These are phyloP conservation scores for Boletellus ananiceps DNA, from an alignment of 768 basidiomycete genomes.

Conservation along the genomic window DNA sequence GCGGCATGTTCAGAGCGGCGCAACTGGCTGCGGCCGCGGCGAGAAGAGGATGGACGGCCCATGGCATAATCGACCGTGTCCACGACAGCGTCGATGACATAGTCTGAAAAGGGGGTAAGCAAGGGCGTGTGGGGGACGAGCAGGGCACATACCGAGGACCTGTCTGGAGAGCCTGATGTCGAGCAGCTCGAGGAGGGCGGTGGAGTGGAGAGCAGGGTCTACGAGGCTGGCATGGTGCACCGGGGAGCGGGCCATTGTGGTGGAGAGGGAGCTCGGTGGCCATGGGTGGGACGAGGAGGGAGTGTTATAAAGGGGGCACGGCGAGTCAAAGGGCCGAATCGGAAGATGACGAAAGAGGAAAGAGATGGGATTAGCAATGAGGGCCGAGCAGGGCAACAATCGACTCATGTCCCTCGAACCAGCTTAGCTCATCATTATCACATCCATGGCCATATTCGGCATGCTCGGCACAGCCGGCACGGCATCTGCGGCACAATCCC, in stretches of 20 bases:
- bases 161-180: conserved; percentile 57
- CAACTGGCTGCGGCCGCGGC: conserved; percentile 43
- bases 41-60: conserved; percentile 56
- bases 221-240: conserved; percentile 53
- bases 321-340: conserved; percentile 33
- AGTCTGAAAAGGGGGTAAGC: conserved; percentile 41
- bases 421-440: conserved; percentile 5
- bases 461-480: not conserved
- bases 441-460: not conserved
- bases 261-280: not conserved
- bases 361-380: conserved; percentile 28
- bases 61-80: conserved; percentile 77
- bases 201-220: conserved; percentile 57
- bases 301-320: conserved; percentile 32
- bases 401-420: not conserved
- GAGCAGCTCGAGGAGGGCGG: conserved; percentile 64
- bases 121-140: not conserved
- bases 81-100: conserved; percentile 61
- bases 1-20: conserved; percentile 49
- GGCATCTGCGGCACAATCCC: not conserved
- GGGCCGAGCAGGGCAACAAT: conserved; percentile 11
- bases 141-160: conserved; percentile 54
- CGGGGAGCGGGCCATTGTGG: conserved; percentile 27
- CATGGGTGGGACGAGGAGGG: conserved; percentile 6
- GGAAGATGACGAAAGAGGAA: conserved; percentile 29